Evolutionary conservation across 805 yeast species (phyloP).

Genomic region (Wickerhamiella sorbophila): DNA sequence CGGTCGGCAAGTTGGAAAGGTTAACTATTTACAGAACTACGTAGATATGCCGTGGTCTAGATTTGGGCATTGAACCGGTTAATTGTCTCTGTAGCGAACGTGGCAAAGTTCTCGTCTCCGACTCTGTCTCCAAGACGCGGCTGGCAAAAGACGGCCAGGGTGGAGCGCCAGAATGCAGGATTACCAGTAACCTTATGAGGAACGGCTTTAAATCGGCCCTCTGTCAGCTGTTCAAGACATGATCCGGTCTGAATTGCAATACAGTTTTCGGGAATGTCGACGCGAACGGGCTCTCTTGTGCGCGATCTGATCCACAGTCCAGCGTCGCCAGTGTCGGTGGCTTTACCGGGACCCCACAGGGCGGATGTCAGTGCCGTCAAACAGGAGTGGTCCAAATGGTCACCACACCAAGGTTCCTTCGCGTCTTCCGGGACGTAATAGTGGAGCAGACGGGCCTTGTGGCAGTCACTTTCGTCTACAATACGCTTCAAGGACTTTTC

Average conservation of each 20-base stretch:
- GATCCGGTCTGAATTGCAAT: constrained; percentile 50
- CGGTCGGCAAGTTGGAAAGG: too few species aligned
- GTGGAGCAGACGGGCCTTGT: constrained; percentile 45
- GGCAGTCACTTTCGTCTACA: constrained; percentile 36
- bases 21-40: too few species aligned
- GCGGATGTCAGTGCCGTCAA: constrained; percentile 47
- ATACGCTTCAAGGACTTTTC: constrained; percentile 29
- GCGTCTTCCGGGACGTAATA: constrained; percentile 30
- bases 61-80: constrained; percentile 1
- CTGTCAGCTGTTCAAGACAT: constrained; percentile 38
- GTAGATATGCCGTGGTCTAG: too few species aligned
- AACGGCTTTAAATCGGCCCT: constrained; percentile 40
- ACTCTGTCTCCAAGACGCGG: constrained; percentile 40
- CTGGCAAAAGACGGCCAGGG: constrained; percentile 49
- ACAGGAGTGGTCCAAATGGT: constrained; percentile 46
- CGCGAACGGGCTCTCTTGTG: constrained; percentile 32
- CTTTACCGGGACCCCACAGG: constrained; percentile 27
- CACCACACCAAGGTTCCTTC: constrained; percentile 44
- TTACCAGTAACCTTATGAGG: constrained; percentile 35
- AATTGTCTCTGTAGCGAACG: constrained; percentile 33
- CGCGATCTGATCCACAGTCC: constrained; percentile 41
- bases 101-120: constrained; percentile 35
- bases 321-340: constrained; percentile 29
- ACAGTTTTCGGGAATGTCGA: constrained; percentile 40
- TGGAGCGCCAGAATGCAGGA: constrained; percentile 33